Evolutionary conservation across 371 early-diverging fungal genomes (phyloP), one percentile per base, ranked within the genome.

Genomic region (Apophysomyces trapeziformis): DNA sequence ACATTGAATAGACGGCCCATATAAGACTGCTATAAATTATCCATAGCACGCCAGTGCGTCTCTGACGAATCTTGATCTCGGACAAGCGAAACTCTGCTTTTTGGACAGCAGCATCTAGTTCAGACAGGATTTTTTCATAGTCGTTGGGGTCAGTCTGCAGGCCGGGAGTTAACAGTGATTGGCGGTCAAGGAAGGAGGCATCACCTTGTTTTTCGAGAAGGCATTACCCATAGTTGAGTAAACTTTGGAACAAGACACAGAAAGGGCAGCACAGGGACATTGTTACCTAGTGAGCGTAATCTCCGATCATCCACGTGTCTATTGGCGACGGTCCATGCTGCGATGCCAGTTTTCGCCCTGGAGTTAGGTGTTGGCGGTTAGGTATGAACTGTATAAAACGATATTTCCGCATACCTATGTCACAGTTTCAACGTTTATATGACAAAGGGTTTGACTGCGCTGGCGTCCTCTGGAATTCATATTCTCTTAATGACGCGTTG

Each of bases 81-180:
- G 85, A 80, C 38, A 90, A 76, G 61, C 84, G 80, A 38, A 85
- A 63, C 71, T 94, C 92, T 2, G 92, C 87, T 58, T 81, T 87
- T 67, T 86, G 80, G 60, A 96, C 92, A 35, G 90, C 84, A 45
- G 77, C 83, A 74, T 94, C 95, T 9, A 96, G 82, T 44, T 86
- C 87, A 5, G 90, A 88, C 6, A 96, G 84, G 36, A 94, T 85
- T 70, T 90, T 84, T 79, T 95, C 95, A 72, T 87, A 95, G 73
- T 93, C 91, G 45, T 74, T 74, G 3, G 81, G 75, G 59, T 81
- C 77, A 9, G 45, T 71, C 75, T 76, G 61, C 26, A 6, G 41
- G 14, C 38, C 18, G 35, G 18, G 32, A n/a, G 5, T 58, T 26
- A 59, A 16, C 36, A 13, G 41, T 16, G 39, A 43, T 16, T 32